Conservation (phyloP, 176 grass and related monocot genomes). For the Carex myosuroides region DNA sequence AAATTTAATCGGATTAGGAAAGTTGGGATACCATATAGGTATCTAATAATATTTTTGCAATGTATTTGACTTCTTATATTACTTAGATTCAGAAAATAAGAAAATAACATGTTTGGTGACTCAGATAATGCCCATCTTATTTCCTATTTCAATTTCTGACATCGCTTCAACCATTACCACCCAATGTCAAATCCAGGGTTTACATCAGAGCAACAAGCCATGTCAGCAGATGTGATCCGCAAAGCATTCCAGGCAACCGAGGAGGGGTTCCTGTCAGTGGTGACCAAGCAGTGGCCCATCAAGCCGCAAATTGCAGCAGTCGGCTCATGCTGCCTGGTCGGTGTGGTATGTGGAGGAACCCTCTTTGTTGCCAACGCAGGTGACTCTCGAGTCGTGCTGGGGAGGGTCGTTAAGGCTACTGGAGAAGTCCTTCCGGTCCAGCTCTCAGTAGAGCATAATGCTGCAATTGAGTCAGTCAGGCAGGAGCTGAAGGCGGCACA, state of each 20-base stretch:
- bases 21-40: background rate
- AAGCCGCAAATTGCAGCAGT: constrained; percentile 76
- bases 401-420: constrained; percentile 59
- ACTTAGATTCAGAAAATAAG: background rate
- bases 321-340: constrained; percentile 81
- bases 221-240: constrained; percentile 65
- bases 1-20: background rate
- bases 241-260: constrained; percentile 65
- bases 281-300: constrained; percentile 55
- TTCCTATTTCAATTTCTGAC: background rate
- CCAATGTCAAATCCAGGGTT: constrained; percentile 35
- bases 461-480: constrained; percentile 59
- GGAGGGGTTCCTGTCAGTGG: constrained; percentile 69
- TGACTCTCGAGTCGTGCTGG: constrained; percentile 70
- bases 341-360: constrained; percentile 49
- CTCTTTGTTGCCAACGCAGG: constrained; percentile 73
- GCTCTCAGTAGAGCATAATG: constrained; percentile 83
- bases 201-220: constrained; percentile 58
- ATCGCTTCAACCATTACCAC: background rate
- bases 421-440: constrained; percentile 74
- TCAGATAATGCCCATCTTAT: background rate
- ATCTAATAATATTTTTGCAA: background rate
- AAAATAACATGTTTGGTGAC: background rate
- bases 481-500: constrained; percentile 59
- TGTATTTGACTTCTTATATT: background rate